phyloP scores from a whole-genome alignment of 805 yeast genomes.

The Helenozyma rhizophorensis region DNA sequence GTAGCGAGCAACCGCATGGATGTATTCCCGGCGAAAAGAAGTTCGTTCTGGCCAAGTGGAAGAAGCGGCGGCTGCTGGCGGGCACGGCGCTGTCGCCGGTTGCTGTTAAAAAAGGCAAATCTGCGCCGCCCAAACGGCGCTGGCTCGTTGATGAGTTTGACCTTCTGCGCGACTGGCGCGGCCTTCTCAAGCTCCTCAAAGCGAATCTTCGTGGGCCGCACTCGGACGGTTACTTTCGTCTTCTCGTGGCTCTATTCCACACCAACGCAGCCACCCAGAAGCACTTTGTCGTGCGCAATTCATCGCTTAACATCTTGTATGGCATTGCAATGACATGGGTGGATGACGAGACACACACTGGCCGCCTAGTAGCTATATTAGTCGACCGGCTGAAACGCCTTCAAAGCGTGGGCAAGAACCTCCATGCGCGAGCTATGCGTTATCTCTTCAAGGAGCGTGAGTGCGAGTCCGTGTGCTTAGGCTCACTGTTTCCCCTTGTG shows the following conservation, averaged over 20 bases:
- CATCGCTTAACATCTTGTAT: conserved; percentile 49
- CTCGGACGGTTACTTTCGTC: conserved; percentile 24
- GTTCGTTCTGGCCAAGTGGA: conserved; percentile 19
- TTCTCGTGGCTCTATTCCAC: conserved; percentile 28
- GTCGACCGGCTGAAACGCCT: conserved; percentile 52
- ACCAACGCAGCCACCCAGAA: conserved; percentile 29
- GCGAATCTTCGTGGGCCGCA: conserved; percentile 22
- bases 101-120: conserved; percentile 5
- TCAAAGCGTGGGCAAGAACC: conserved; percentile 51
- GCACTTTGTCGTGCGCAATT: conserved; percentile 55
- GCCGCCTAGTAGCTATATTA: conserved; percentile 42
- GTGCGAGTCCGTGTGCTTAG: conserved; percentile 38
- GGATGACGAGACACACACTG: conserved; percentile 24
- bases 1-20: conserved; percentile 48
- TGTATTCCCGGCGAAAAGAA: conserved; percentile 53
- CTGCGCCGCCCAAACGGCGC: conserved; percentile 28
- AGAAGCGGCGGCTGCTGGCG: conserved; percentile 21
- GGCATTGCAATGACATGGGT: conserved; percentile 56
- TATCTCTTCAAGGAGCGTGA: conserved; percentile 42
- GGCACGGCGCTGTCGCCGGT: conserved; percentile 6
- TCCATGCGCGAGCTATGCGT: conserved; percentile 49
- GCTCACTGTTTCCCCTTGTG: conserved; percentile 47
- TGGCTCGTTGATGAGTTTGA: conserved; percentile 61
- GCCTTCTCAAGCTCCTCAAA: conserved; percentile 41
- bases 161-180: conserved; percentile 46